A percentile compares a stretch with the other conserved stretches of the same genome.
These are phyloP conservation scores for Cardamine resedifolia DNA, from an alignment of 345 rosid genomes.

Conservation along the genomic window DNA sequence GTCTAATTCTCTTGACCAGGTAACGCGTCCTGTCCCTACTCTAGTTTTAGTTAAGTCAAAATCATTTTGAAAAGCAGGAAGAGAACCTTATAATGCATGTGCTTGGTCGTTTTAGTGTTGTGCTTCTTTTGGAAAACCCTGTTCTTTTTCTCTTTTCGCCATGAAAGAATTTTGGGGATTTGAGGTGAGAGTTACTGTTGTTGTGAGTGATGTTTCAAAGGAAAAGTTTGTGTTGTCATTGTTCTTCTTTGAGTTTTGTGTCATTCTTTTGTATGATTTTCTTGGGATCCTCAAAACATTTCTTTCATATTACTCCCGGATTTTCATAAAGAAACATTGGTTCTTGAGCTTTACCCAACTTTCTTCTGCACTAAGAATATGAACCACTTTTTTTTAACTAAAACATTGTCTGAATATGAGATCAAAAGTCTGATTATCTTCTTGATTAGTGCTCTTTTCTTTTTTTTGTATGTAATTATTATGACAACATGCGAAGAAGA, in stretches of 20 bases:
- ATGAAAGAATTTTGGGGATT: slow-evolving; percentile 33
- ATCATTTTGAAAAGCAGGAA: slow-evolving; percentile 16
- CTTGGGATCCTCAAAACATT: slow-evolving; percentile 41
- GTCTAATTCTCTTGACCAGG: not conserved
- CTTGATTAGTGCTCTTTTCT: slow-evolving; percentile 16
- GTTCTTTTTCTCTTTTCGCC: slow-evolving; percentile 12
- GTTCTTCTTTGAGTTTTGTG: slow-evolving; percentile 41
- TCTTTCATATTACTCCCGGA: slow-evolving; percentile 25
- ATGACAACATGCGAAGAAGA: slow-evolving; percentile 23
- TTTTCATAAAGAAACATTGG: slow-evolving; percentile 41
- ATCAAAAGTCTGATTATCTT: slow-evolving; percentile 3
- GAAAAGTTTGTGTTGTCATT: slow-evolving; percentile 36
- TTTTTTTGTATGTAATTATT: not conserved
- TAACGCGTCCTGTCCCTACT: not conserved
- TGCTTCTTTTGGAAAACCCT: slow-evolving; percentile 24
- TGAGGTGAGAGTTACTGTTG: slow-evolving; percentile 16
- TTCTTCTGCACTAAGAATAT: slow-evolving; percentile 34
- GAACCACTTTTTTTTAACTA: slow-evolving; percentile 15
- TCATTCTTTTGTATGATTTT: slow-evolving; percentile 34
- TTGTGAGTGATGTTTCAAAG: slow-evolving; percentile 24
- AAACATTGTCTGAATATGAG: slow-evolving; percentile 20
- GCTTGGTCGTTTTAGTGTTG: slow-evolving; percentile 32
- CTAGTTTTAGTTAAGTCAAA: slow-evolving; percentile 1
- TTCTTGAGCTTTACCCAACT: slow-evolving; percentile 38
- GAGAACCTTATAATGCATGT: slow-evolving; percentile 33